A percentile compares a stretch with the other conserved stretches of the same genome.
Evolutionary conservation across 495 filamentous ascomycete genomes (phyloP).

Genomic region (Rusavskia elegans): DNA sequence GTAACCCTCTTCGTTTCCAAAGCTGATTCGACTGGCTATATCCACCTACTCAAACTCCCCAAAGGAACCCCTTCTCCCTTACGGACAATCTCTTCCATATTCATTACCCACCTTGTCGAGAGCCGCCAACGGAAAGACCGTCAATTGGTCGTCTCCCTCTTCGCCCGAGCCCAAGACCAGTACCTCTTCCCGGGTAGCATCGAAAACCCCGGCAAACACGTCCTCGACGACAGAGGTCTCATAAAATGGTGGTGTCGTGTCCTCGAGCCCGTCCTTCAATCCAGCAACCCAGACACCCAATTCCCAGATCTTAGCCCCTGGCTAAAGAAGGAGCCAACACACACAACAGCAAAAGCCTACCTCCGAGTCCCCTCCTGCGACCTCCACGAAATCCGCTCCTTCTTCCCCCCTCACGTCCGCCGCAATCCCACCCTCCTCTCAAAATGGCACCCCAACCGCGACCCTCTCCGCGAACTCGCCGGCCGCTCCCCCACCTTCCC

Average conservation of each 20-base stretch:
- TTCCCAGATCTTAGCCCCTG: background rate
- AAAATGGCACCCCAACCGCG: conserved; percentile 31
- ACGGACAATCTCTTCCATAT: conserved; percentile 52
- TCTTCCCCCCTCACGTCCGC: conserved; percentile 36
- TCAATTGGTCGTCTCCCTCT: conserved; percentile 70
- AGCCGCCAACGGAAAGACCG: conserved; percentile 50
- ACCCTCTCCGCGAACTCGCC: conserved; percentile 45
- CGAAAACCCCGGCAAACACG: conserved; percentile 72
- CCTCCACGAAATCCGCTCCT: conserved; percentile 47
- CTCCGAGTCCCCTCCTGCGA: conserved; percentile 79
- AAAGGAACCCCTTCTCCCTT: conserved; percentile 54
- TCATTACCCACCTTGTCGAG: conserved; percentile 57
- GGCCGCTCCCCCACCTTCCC: conserved; percentile 40
- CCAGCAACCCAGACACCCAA: conserved; percentile 3
- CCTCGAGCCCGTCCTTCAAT: conserved; percentile 52
- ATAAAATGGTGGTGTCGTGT: conserved; percentile 93
- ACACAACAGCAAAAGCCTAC: conserved; percentile 48
- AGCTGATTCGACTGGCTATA: conserved; percentile 86
- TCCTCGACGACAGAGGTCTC: conserved; percentile 77
- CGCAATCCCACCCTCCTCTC: conserved; percentile 27
- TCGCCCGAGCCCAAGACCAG: conserved; percentile 81
- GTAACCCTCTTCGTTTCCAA: conserved; percentile 92
- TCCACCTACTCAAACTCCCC: conserved; percentile 46
- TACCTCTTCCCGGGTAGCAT: conserved; percentile 90
- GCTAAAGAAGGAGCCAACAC: conserved; percentile 13